Base-by-base conservation (phyloP, 306 rosid species). In the Albizia julibrissin region DNA sequence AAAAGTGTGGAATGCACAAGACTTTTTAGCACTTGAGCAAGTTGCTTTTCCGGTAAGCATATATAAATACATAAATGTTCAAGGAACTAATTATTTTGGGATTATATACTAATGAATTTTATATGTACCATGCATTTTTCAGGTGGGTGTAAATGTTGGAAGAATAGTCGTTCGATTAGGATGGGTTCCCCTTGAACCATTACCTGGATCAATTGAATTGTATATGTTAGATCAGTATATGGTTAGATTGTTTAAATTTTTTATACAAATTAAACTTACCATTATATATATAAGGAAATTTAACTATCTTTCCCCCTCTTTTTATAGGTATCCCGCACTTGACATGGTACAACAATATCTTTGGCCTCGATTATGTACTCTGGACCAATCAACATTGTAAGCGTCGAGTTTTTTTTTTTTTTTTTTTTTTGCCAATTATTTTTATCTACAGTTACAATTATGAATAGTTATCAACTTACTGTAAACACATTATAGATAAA, bases 141-240 rank as follows among this genome's bases (percentile, higher is more conserved):
- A 89, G 97, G 97, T 92, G 83, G 98, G 92, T 49, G 91, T 93
- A 46, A 94, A 94, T 78, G 98, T 94, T 72, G 94, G 85, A n/a
- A 84, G 97, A 56, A 91, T 94, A 72, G 92, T 84, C 1, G 85
- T 89, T 27, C 93, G 97, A n/a, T 65, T 94, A 42, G 97, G 97
- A n/a, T 92, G 98, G 97, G 94, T 90, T 81, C 97, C 93, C 7
- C 85, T 94, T 24, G 85, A 89, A 76, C 94, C 96, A 24, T 82
- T 92, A 18, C 97, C 98, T 2, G 97, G 81, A 67, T 10, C 66
- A 5, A 21, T 90, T 21, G 88, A 90, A 65, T 43, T 94, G 42
- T 94, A 94, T 80, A 78, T 87, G 52, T 74, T 94, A 69, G 88
- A 88, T 22, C 24, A 78, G 98, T 91, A 81, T 76, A 94, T 87